Evolutionary conservation across 2,329 filamentous ascomycete genomes (phyloP).

Genomic region (Clonostachys solani): DNA sequence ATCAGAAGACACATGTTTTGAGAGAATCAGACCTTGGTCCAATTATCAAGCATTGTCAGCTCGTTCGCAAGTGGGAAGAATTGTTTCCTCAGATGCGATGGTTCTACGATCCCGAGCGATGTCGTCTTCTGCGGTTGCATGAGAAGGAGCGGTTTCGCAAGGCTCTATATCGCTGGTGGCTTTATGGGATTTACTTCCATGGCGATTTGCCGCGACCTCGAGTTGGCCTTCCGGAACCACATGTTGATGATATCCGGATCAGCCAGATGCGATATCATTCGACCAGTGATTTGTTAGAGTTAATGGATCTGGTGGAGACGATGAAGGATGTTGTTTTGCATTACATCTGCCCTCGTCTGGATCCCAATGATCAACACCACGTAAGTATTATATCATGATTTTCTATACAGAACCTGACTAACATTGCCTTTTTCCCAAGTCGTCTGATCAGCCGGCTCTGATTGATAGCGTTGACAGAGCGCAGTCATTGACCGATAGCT

Average conservation of each 20-base stretch:
- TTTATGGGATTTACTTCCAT: slow-evolving; percentile 49
- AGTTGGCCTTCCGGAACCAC: slow-evolving; percentile 28
- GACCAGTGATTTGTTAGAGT: slow-evolving; percentile 36
- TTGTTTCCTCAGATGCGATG: slow-evolving; percentile 38
- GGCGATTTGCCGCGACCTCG: slow-evolving; percentile 31
- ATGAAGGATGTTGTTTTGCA: slow-evolving; percentile 37
- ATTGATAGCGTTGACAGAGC: slow-evolving; percentile 15
- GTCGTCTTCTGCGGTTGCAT: slow-evolving; percentile 32
- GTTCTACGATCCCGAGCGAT: slow-evolving; percentile 38
- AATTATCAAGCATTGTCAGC: slow-evolving; percentile 24
- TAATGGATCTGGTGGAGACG: slow-evolving; percentile 38
- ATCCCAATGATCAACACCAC: slow-evolving; percentile 23
- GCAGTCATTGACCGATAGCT: slow-evolving; percentile 24
- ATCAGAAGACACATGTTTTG: slow-evolving; percentile 15
- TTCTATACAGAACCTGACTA: background rate
- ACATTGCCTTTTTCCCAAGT: slow-evolving; percentile 8
- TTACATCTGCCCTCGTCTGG: slow-evolving; percentile 40
- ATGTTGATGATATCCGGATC: slow-evolving; percentile 31
- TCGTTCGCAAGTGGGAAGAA: slow-evolving; percentile 31
- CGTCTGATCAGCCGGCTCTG: slow-evolving; percentile 10
- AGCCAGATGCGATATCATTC: slow-evolving; percentile 38
- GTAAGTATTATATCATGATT: slow-evolving; percentile 19
- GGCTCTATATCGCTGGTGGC: slow-evolving; percentile 50
- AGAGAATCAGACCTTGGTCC: slow-evolving; percentile 22
- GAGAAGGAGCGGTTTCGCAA: slow-evolving; percentile 43